Evolutionary conservation across 208 protist genomes (phyloP).

Genomic region (Endotrypanum monterogeii): DNA sequence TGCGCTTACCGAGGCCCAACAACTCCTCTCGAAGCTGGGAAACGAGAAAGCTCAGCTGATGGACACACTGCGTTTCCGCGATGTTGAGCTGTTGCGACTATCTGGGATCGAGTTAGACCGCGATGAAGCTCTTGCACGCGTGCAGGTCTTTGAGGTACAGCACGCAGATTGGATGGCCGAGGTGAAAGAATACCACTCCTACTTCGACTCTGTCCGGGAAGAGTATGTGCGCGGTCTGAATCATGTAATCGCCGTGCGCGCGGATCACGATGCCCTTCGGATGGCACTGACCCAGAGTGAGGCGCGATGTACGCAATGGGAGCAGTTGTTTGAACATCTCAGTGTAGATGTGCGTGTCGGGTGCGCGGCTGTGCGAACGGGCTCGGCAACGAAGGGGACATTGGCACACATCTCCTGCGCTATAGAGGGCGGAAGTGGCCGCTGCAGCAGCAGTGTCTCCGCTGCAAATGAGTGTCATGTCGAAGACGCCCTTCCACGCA

Average conservation of each 20-base stretch:
- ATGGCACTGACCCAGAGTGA: conserved; percentile 30
- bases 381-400: not conserved
- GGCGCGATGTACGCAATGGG: conserved; percentile 31
- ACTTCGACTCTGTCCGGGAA: conserved; percentile 7
- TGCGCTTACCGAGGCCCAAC: conserved; percentile 11
- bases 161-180: conserved; percentile 5
- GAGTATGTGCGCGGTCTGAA: conserved; percentile 16
- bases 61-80: not conserved
- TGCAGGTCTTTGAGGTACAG: conserved; percentile 24
- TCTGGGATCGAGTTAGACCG: conserved; percentile 17
- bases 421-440: not conserved
- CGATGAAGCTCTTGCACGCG: conserved; percentile 24
- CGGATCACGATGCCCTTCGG: conserved; percentile 30
- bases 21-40: conserved; percentile 15
- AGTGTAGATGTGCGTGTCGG: not conserved
- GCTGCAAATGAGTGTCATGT: not conserved
- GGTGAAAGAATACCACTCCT: not conserved
- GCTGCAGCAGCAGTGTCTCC: not conserved
- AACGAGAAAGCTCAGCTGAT: conserved; percentile 25
- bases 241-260: conserved; percentile 11
- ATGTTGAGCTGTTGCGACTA: conserved; percentile 25
- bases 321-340: conserved; percentile 6
- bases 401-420: not conserved
- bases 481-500: not conserved
- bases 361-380: not conserved